Evolutionary conservation across 306 rosid genomes (phyloP).

Genomic region (Rubus idaeus): DNA sequence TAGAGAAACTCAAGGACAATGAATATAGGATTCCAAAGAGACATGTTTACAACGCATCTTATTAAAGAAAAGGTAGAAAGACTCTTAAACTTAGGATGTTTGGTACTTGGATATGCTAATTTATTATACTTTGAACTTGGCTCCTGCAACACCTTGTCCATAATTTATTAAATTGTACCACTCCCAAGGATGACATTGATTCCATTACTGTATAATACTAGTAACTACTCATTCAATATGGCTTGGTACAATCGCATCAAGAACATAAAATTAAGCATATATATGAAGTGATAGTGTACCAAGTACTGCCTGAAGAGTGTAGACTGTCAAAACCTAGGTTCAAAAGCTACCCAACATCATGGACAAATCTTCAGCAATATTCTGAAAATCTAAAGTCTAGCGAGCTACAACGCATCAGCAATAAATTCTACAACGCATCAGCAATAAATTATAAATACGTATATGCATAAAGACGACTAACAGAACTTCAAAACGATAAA

Average conservation of each 20-base stretch:
- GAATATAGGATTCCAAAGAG: neutral
- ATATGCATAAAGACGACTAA: constrained; percentile 1
- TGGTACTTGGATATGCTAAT: neutral
- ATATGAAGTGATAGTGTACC: neutral
- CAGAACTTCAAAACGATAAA: constrained; percentile 22
- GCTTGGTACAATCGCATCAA: neutral
- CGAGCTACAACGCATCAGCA: constrained; percentile 21
- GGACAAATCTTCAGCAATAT: constrained; percentile 5
- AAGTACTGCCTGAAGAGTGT: neutral
- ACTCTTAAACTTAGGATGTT: neutral
- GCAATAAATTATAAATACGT: constrained; percentile 6
- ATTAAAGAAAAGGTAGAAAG: neutral
- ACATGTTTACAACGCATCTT: neutral
- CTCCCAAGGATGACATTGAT: neutral
- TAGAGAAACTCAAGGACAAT: neutral
- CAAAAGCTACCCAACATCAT: neutral
- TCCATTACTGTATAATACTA: neutral
- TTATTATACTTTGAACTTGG: neutral
- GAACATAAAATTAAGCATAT: neutral
- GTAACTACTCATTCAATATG: neutral
- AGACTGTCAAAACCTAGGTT: neutral
- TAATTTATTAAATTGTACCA: neutral
- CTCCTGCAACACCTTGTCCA: constrained; percentile 2
- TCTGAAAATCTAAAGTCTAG: constrained; percentile 4
- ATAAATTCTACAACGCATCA: constrained; percentile 20